These are phyloP conservation scores for Ambispora gerdemannii DNA, from an alignment of 192 early-diverging fungal species.

Conservation along the genomic window DNA sequence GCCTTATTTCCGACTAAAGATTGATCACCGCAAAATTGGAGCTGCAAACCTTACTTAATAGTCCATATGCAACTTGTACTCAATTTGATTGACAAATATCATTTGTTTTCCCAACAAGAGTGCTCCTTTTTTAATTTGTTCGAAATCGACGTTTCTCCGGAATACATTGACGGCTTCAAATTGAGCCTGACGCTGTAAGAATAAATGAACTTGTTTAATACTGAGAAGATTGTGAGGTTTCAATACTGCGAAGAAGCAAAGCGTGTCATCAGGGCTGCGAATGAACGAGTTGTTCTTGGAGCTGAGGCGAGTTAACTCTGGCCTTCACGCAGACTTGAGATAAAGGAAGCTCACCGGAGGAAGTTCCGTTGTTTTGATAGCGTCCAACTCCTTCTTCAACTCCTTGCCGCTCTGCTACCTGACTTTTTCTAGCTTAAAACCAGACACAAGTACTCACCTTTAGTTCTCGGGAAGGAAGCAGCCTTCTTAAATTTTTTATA, in stretches of 20 bases:
- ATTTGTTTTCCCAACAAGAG: too few relatives aligned
- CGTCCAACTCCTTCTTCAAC: constrained; percentile 23
- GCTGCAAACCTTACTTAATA: too few relatives aligned
- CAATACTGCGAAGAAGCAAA: neutral
- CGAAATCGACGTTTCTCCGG: too few relatives aligned
- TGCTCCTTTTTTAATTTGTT: too few relatives aligned
- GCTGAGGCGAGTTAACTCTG: constrained; percentile 24
- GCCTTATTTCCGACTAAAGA: too few relatives aligned
- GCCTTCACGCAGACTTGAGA: constrained; percentile 26
- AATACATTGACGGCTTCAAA: constrained; percentile 7
- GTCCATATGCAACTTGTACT: too few relatives aligned
- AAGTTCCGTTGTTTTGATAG: constrained; percentile 28
- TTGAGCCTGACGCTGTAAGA: constrained; percentile 19
- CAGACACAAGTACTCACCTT: neutral
- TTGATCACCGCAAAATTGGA: too few relatives aligned
- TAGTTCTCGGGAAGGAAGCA: too few relatives aligned
- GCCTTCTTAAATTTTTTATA: too few relatives aligned
- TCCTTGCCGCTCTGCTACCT: constrained; percentile 3
- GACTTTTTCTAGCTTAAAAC: too few relatives aligned
- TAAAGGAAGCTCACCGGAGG: constrained; percentile 22
- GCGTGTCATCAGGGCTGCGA: constrained; percentile 5
- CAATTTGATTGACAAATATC: too few relatives aligned
- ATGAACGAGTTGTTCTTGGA: constrained; percentile 26
- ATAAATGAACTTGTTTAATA: neutral
- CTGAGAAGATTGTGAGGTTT: neutral